phyloP scores from a whole-genome alignment of 139 green algal genomes.

The Edaphochlamys debaryana region DNA sequence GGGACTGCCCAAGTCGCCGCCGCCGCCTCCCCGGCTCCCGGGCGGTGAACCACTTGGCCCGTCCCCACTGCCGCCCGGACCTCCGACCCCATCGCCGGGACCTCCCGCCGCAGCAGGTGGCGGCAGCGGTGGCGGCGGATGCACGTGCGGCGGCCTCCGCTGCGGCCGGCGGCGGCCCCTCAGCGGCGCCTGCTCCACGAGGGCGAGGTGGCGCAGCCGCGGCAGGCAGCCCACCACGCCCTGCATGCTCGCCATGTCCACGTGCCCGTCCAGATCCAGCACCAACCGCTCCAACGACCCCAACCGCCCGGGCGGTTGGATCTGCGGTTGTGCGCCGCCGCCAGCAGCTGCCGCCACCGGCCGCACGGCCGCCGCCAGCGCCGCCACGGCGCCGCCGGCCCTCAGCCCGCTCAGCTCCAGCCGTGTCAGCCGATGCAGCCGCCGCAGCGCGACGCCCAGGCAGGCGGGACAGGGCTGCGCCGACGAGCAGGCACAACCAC shows the following conservation, averaged over 20 bases:
- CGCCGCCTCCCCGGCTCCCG: too few relatives aligned
- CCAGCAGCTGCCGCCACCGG: too few relatives aligned
- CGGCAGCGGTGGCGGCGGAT: too few relatives aligned
- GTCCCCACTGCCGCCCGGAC: too few relatives aligned
- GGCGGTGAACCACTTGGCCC: too few relatives aligned
- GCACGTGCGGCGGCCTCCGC: too few relatives aligned
- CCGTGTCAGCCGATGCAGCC: background rate
- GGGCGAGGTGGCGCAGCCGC: constrained; percentile 2
- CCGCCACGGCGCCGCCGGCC: background rate
- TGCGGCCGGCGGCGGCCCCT: too few relatives aligned
- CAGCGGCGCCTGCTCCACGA: background rate
- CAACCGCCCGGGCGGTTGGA: background rate
- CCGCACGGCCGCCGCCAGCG: background rate
- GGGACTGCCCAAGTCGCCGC: too few relatives aligned
- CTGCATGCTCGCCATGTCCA: background rate
- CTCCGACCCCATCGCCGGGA: too few relatives aligned
- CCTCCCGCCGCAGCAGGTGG: too few relatives aligned
- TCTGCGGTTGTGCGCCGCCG: too few relatives aligned
- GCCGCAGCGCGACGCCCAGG: background rate
- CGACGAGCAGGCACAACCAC: background rate
- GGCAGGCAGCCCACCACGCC: background rate
- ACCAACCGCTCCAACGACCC: background rate
- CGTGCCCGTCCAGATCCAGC: background rate
- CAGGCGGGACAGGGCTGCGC: background rate
- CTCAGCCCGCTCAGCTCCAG: background rate